phyloP scores from a whole-genome alignment of 176 grass and related monocot genomes.

The Cenchrus americanus region DNA sequence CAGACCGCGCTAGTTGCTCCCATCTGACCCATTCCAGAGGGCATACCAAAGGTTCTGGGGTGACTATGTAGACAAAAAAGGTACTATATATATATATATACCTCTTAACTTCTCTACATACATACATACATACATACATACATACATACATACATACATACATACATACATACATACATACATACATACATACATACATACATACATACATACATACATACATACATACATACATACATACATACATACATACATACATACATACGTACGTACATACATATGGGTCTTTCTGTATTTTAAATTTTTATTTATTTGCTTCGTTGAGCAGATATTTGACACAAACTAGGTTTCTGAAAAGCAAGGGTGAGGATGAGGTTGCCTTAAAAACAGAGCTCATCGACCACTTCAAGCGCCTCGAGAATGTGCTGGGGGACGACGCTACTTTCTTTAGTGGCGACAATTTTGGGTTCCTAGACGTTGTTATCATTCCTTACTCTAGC shows the following conservation, averaged over 20 bases:
- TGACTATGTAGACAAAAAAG: slow-evolving; percentile 45
- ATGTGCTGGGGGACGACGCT: slow-evolving; percentile 37
- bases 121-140: no score
- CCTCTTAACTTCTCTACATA: no score
- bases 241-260: no score
- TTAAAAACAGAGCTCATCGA: slow-evolving; percentile 35
- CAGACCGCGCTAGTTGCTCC: background rate
- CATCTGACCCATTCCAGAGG: background rate
- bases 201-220: no score
- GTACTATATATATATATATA: background rate
- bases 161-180: no score
- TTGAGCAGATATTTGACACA: slow-evolving; percentile 36
- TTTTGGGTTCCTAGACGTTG: slow-evolving; percentile 44
- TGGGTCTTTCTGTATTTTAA: background rate
- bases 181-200: no score
- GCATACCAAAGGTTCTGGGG: slow-evolving; percentile 43
- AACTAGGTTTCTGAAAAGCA: slow-evolving; percentile 43
- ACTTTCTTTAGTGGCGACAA: slow-evolving; percentile 34
- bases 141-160: no score
- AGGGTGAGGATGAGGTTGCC: slow-evolving; percentile 31
- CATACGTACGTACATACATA: no score
- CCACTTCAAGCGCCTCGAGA: slow-evolving; percentile 34
- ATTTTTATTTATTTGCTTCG: no score
- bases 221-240: no score
- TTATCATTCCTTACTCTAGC: slow-evolving; percentile 40